Evolutionary conservation across 257 asterid genomes (phyloP).

Genomic region (Pogostemon cablin): DNA sequence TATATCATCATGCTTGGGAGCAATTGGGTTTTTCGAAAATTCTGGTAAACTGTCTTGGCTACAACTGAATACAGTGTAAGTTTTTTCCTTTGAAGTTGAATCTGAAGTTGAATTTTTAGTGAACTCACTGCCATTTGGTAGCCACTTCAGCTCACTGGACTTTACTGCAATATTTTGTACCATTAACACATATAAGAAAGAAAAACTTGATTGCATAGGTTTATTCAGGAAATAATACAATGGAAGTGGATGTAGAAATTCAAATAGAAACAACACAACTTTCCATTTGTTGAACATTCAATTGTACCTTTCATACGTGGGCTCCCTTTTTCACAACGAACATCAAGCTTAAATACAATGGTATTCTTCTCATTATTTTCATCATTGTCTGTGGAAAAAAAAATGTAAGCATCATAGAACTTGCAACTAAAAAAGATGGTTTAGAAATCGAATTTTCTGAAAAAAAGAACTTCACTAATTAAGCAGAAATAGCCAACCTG

Average conservation of each 20-base stretch:
- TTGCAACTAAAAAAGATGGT: constrained; percentile 30
- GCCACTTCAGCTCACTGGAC: constrained; percentile 77
- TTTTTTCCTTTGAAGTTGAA: constrained; percentile 51
- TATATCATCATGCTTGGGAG: constrained; percentile 62
- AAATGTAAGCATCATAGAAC: constrained; percentile 35
- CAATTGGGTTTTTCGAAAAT: constrained; percentile 54
- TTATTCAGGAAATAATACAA: constrained; percentile 13
- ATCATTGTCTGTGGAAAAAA: constrained; percentile 64
- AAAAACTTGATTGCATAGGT: constrained; percentile 13
- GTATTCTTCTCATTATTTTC: constrained; percentile 83
- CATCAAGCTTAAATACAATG: constrained; percentile 82
- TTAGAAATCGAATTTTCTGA: constrained; percentile 2
- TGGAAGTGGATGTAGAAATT: constrained; percentile 3
- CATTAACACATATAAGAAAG: constrained; percentile 1
- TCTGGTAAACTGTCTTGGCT: constrained; percentile 74
- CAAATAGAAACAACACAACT: constrained; percentile 3
- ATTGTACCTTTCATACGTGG: constrained; percentile 60
- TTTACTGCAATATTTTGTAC: constrained; percentile 50
- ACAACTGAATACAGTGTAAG: constrained; percentile 78
- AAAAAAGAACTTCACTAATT: constrained; percentile 8
- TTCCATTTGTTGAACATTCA: constrained; percentile 12
- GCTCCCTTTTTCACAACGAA: constrained; percentile 54
- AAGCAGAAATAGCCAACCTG: constrained; percentile 55
- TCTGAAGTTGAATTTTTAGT: constrained; percentile 43
- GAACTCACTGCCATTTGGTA: constrained; percentile 84